These are phyloP conservation scores for Melianthus villosus DNA, from an alignment of 441 rosid species.

Conservation along the genomic window DNA sequence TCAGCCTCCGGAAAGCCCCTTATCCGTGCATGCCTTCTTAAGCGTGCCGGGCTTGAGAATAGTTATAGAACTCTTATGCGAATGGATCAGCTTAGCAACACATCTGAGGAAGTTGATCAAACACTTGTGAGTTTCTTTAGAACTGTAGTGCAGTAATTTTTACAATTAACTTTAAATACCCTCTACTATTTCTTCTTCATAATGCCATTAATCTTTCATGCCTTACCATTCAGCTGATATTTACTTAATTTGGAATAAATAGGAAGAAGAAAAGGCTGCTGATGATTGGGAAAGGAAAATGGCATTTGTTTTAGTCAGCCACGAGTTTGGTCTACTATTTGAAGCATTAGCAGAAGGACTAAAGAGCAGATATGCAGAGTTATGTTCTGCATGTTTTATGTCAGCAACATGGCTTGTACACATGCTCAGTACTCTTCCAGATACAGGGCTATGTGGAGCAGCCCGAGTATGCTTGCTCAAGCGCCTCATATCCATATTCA, in stretches of 20 bases:
- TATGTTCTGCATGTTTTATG: conserved; percentile 32
- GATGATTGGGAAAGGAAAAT: conserved; percentile 51
- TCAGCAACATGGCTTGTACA: conserved; percentile 52
- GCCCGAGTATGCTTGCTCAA: conserved; percentile 59
- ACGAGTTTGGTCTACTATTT: conserved; percentile 52
- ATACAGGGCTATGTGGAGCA: conserved; percentile 50
- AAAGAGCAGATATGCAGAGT: conserved; percentile 26
- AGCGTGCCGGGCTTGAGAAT: conserved; percentile 36
- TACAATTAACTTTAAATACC: neutral
- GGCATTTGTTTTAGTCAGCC: conserved; percentile 43
- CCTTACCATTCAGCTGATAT: neutral
- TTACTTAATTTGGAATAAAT: conserved; percentile 4
- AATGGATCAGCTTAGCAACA: conserved; percentile 24
- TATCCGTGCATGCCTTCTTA: conserved; percentile 35
- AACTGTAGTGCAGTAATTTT: neutral
- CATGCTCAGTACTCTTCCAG: conserved; percentile 45
- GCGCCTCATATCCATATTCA: conserved; percentile 29
- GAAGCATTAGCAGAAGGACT: conserved; percentile 62
- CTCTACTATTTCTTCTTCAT: neutral
- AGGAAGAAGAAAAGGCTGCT: conserved; percentile 52
- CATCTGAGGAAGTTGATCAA: conserved; percentile 29
- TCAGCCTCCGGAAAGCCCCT: conserved; percentile 46
- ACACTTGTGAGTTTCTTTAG: conserved; percentile 20
- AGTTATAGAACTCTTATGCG: conserved; percentile 27
- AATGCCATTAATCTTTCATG: neutral